These are phyloP conservation scores for Oleoguttula mirabilis DNA, from an alignment of 495 filamentous ascomycete species.

Conservation along the genomic window DNA sequence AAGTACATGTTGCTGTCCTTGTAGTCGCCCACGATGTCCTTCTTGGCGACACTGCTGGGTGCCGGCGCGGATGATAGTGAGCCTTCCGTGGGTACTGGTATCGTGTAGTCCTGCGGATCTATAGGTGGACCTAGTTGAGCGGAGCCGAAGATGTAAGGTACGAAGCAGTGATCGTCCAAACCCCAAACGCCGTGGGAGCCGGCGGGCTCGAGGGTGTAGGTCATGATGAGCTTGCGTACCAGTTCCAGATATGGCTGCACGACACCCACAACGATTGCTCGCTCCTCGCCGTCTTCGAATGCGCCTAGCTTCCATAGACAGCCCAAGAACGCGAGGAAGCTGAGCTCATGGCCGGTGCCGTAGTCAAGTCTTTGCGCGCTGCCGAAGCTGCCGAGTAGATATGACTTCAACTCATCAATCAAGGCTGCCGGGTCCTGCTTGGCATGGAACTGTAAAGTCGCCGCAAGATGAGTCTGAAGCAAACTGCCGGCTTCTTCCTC, in stretches of 20 bases:
- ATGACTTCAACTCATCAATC: conserved; percentile 57
- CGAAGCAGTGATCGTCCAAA: conserved; percentile 89
- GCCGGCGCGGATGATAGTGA: conserved; percentile 60
- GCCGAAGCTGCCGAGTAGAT: conserved; percentile 79
- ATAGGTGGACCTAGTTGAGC: conserved; percentile 75
- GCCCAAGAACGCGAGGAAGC: conserved; percentile 82
- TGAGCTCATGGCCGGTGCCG: conserved; percentile 90
- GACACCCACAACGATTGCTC: conserved; percentile 66
- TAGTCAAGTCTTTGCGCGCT: conserved; percentile 85
- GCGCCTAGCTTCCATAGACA: conserved; percentile 80
- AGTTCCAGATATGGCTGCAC: conserved; percentile 79
- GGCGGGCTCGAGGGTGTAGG: conserved; percentile 91
- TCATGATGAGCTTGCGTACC: conserved; percentile 71
- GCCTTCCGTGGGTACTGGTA: conserved; percentile 50
- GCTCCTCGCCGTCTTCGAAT: conserved; percentile 54
- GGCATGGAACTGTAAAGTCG: neutral
- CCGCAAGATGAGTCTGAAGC: conserved; percentile 40
- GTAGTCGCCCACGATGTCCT: conserved; percentile 52
- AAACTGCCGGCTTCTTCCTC: conserved; percentile 36
- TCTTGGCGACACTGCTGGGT: conserved; percentile 55
- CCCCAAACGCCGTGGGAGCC: conserved; percentile 42
- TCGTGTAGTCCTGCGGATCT: conserved; percentile 18
- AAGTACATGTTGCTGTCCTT: conserved; percentile 81
- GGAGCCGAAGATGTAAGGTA: conserved; percentile 94
- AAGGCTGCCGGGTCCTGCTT: conserved; percentile 18